Conservation (phyloP, 441 rosid genomes). For the Populus tomentosa region DNA sequence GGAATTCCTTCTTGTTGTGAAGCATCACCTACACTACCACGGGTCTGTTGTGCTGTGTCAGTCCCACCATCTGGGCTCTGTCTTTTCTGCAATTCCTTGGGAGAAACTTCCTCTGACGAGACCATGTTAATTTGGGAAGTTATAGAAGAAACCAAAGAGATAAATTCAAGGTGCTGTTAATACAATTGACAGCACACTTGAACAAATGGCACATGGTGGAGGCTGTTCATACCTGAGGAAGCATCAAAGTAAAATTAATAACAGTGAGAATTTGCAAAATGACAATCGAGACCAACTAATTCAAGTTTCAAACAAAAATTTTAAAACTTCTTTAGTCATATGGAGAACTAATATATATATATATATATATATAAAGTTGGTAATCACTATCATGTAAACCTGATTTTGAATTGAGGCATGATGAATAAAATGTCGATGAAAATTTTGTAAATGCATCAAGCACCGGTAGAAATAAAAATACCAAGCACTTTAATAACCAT, state of each 20-base stretch:
- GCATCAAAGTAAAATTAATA: not conserved
- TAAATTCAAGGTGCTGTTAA: constrained; percentile 14
- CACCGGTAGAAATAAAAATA: not conserved
- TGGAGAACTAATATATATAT: not conserved
- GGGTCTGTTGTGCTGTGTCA: constrained; percentile 19
- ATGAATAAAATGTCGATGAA: not conserved
- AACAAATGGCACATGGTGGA: constrained; percentile 11
- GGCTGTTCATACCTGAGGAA: constrained; percentile 27
- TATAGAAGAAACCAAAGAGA: constrained; percentile 23
- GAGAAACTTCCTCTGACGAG: constrained; percentile 33
- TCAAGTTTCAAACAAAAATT: not conserved
- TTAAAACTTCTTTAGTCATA: not conserved
- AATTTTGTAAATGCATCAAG: not conserved
- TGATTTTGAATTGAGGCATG: not conserved
- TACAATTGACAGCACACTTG: constrained; percentile 13
- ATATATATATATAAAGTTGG: not conserved
- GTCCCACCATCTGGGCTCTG: constrained; percentile 22
- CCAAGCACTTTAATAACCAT: not conserved
- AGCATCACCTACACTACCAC: constrained; percentile 19
- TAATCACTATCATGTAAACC: not conserved
- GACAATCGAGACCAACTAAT: not conserved
- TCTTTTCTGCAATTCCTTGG: constrained; percentile 28
- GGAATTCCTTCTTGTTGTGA: constrained; percentile 25
- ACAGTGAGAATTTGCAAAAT: not conserved
- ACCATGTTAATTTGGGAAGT: constrained; percentile 33